Evolutionary conservation across 2,329 filamentous ascomycete genomes (phyloP), one percentile per base, ranked within the genome.

Genomic region (Diplocarpon rosae): DNA sequence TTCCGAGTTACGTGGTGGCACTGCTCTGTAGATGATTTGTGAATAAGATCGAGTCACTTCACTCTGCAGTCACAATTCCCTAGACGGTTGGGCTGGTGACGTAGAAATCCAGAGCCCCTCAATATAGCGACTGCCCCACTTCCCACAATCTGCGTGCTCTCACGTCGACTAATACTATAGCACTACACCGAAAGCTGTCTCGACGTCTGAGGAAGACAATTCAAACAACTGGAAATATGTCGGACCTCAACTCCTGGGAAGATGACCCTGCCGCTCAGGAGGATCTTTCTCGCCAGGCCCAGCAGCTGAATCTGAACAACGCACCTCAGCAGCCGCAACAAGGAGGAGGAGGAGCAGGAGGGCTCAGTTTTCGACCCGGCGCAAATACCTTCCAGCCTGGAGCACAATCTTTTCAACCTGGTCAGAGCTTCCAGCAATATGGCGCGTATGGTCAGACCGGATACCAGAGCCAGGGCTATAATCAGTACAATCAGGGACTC

Each of bases 161-260:
- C 40, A 43, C 35, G 35, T 42, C 42, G n/a, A n/a, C n/a, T n/a
- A n/a, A 36, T 30, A 31, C 35, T 39, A 44, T 39, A 36, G 33
- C 45, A 14, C 20, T 39, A 46, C 45, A 14, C 14, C 42, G 44
- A 49, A 44, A 40, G 38, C 42, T 7, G 34, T 17, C 34, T 15
- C 29, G 35, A 42, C 35, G 36, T 36, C 35, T 37, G 32, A 31
- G 14, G 42, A 41, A 37, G 28, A 17, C 33, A 35, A 15, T 17
- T 20, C 32, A 24, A 15, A 32, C 36, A 42, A 41, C 32, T 35
- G 28, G 39, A 53, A 56, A 36, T 61, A 95, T 95, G 88, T 83
- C 89, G 58, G 80, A 89, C 65, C 84, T 87, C 60, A 88, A 94
- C 66, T 95, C 88, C 51, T 96, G 92, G 85, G 89, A 96, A 69